Evolutionary conservation across 345 rosid genomes (phyloP), one percentile per base, ranked within the genome.

Genomic region (Kandelia obovata): DNA sequence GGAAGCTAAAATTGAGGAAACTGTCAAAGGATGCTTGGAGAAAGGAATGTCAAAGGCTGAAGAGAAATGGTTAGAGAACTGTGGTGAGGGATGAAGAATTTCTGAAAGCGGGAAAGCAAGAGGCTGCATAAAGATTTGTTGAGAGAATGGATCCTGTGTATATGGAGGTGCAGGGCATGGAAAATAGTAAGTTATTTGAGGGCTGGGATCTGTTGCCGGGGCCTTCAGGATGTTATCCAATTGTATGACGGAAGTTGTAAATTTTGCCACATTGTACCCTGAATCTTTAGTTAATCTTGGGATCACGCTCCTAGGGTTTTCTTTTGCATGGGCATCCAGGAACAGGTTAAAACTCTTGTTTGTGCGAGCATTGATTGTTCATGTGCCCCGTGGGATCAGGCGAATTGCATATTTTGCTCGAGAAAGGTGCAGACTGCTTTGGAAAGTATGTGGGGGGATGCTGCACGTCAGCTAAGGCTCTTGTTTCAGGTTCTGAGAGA

Each of bases 171-270:
- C 85, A 53, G n/a, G 80, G 84, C 28, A 66, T 86, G 70, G 96
- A 84, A 58, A 59, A 70, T 70, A 86, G 79, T 69, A 87, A 83
- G 78, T 73, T 64, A 65, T 85, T 76, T 73, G 90, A 86, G 74
- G 99, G 96, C 62, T 95, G 97, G 97, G 99, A 72, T 95, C 97
- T 73, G 97, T 95, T 84, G 97, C 99, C 70, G 97, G 99, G 62
- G n/a, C n/a, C 96, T 95, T 77, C 90, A 88, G 75, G 87, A 84
- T 84, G 99, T 95, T 64, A 86, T 93, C 65, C 86, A 78, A 66
- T n/a, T 92, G 97, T 74, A 86, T 95, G 97, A 95, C 92, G 82
- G 99, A 95, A 84, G 97, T 90, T 72, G 96, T 95, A n/a, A 76
- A 82, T 95, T 79, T 80, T 95, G 79, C 99, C 99, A 6, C 86